Percentiles rank a stretch among this genome's conserved stretches.
phyloP scores from a whole-genome alignment of 495 filamentous ascomycete genomes.

The Polyplosphaeria fusca region DNA sequence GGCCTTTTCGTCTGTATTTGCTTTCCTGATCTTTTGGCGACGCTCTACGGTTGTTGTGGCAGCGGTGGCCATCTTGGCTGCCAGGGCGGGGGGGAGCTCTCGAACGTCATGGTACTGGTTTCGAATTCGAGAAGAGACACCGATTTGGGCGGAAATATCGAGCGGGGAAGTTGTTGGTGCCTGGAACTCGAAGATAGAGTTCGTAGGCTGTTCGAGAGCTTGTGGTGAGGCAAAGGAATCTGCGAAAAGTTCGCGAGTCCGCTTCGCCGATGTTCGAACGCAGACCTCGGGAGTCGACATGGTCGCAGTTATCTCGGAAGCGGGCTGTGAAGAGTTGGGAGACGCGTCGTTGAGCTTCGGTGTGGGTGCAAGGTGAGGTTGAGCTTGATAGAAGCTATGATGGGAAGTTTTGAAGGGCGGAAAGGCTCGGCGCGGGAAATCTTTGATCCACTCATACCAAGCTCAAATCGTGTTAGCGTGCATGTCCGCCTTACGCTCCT shows the following conservation, averaged over 20 bases:
- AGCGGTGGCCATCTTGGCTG: conserved; percentile 74
- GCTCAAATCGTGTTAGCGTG: no score
- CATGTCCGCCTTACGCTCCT: no score
- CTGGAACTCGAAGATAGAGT: conserved; percentile 43
- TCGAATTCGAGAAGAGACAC: conserved; percentile 59
- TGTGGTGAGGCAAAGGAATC: conserved; percentile 42
- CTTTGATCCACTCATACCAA: no score
- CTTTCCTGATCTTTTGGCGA: conserved; percentile 54
- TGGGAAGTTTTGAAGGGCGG: background rate
- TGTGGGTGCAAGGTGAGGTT: no score
- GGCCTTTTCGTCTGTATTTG: conserved; percentile 44
- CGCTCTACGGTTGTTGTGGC: conserved; percentile 56
- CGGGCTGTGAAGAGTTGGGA: background rate
- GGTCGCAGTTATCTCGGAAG: background rate
- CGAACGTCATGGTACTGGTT: conserved; percentile 79
- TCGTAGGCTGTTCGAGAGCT: conserved; percentile 27
- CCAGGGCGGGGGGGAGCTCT: conserved; percentile 79
- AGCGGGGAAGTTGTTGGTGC: conserved; percentile 52
- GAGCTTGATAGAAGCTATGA: no score
- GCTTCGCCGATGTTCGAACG: conserved; percentile 61
- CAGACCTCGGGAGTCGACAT: conserved; percentile 24
- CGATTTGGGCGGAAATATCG: conserved; percentile 46
- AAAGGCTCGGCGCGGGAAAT: background rate
- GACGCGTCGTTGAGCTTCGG: background rate
- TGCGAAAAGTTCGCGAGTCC: conserved; percentile 57